Evolutionary conservation across 1,284 basidiomycete genomes (phyloP).

Genomic region (Rugosomyces carneus): DNA sequence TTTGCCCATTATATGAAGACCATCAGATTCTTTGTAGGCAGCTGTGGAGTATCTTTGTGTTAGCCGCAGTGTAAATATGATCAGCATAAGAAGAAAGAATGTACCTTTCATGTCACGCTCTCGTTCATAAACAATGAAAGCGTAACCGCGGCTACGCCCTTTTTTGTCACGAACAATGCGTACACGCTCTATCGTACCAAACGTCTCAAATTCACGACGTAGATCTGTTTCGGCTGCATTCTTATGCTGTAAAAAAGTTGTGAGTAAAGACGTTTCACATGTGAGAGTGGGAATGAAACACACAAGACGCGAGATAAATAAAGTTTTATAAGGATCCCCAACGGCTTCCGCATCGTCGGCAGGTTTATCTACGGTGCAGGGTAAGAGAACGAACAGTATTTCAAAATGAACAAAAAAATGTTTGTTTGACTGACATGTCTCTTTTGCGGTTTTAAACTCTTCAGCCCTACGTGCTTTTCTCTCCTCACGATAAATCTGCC

Average conservation of each 20-base stretch:
- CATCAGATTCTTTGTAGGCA: conserved; percentile 99
- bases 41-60: too few species aligned
- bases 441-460: conserved; percentile 77
- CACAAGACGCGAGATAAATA: conserved; percentile 93
- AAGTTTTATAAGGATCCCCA: conserved; percentile 97
- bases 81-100: conserved; percentile 19
- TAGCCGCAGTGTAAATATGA: too few species aligned
- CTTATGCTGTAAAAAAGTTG: conserved; percentile 59
- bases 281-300: conserved; percentile 20
- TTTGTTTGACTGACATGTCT: conserved; percentile 58
- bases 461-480: conserved; percentile 75
- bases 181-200: conserved; percentile 90
- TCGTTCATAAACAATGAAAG: conserved; percentile 96
- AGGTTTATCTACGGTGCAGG: conserved; percentile 70
- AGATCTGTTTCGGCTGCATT: conserved; percentile 87
- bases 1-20: conserved; percentile 92
- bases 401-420: conserved; percentile 4
- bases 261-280: not conserved
- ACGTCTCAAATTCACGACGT: conserved; percentile 90
- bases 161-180: conserved; percentile 89
- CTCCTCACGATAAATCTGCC: conserved; percentile 74
- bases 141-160: conserved; percentile 85
- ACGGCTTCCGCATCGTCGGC: conserved; percentile 88
- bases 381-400: too few species aligned
- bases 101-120: conserved; percentile 99